Evolutionary conservation across 2,329 filamentous ascomycete species (phyloP).

Genomic region (Sclerotinia minor): DNA sequence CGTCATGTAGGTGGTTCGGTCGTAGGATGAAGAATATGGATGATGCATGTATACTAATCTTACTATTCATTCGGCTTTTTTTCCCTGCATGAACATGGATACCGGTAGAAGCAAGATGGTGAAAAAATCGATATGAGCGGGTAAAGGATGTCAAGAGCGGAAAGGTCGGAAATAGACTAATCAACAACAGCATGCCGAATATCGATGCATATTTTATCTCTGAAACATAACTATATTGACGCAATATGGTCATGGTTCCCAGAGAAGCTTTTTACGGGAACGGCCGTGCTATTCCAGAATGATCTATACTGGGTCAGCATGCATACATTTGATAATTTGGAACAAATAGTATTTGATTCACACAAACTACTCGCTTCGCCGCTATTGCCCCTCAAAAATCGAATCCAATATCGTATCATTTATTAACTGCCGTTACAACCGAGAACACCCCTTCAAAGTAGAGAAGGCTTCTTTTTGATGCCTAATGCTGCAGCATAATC

Average conservation of each 20-base stretch:
- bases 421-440: neutral
- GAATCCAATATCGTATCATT: neutral
- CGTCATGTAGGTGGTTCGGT: neutral
- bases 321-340: neutral
- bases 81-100: neutral
- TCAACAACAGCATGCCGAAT: neutral
- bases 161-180: neutral
- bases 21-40: neutral
- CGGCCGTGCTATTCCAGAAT: neutral
- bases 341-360: constrained; percentile 2
- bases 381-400: neutral
- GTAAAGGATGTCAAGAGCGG: neutral
- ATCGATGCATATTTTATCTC: neutral
- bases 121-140: neutral
- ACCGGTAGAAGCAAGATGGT: neutral
- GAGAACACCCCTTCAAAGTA: constrained; percentile 47
- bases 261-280: neutral
- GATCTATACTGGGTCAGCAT: constrained; percentile 2
- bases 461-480: constrained; percentile 78
- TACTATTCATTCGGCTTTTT: neutral
- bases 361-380: neutral
- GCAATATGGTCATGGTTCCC: neutral
- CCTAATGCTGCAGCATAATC: constrained; percentile 72
- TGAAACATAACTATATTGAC: neutral
- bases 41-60: neutral